Evolutionary conservation across 2,329 filamentous ascomycete species (phyloP).

Genomic region (Elsinoe arachidis): DNA sequence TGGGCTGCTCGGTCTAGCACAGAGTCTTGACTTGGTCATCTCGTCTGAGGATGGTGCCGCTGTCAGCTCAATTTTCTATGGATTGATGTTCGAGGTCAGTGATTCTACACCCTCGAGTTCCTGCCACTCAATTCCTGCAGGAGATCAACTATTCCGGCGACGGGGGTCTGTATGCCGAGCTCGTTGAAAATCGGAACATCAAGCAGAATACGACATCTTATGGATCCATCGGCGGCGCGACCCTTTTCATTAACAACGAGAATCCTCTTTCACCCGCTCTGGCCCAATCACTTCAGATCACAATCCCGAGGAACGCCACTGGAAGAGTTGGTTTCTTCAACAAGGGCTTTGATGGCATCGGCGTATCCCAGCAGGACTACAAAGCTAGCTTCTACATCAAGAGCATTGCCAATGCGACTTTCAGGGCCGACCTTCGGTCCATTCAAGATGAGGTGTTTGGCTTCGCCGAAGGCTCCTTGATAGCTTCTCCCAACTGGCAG

Average conservation of each 20-base stretch:
- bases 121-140: background rate
- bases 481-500: conserved; percentile 23
- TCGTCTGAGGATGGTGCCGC: background rate
- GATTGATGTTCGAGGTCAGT: conserved; percentile 9
- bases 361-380: background rate
- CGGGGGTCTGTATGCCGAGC: background rate
- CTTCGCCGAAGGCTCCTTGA: background rate
- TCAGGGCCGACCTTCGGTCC: background rate
- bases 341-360: background rate
- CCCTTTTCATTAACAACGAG: background rate
- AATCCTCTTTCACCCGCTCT: background rate
- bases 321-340: background rate
- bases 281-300: background rate
- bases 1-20: background rate
- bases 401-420: background rate
- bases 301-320: background rate
- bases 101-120: background rate
- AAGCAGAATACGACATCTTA: background rate
- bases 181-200: background rate
- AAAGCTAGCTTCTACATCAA: conserved; percentile 1
- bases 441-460: background rate
- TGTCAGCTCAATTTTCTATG: background rate
- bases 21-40: background rate
- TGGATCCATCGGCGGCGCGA: background rate
- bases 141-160: conserved; percentile 11